phyloP scores from a whole-genome alignment of 139 green algal species.

The Closterium sp. region DNA sequence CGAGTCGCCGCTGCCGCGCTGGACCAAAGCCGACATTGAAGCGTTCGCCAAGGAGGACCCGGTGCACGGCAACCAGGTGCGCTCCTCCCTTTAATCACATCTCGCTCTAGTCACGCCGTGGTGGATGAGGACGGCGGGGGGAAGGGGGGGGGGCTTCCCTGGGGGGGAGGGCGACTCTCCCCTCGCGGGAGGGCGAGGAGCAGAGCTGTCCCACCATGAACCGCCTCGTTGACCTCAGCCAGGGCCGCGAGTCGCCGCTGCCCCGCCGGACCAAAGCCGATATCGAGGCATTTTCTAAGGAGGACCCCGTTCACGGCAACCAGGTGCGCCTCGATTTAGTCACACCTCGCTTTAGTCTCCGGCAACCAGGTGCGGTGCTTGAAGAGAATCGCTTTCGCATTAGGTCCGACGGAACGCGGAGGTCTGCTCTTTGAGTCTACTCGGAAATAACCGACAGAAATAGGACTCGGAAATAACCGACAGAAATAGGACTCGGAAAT shows the following conservation, averaged over 20 bases:
- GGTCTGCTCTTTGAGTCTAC: too few species aligned
- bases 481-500: too few species aligned
- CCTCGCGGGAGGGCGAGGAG: background rate
- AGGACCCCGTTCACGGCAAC: conserved; percentile 5
- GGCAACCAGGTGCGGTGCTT: too few species aligned
- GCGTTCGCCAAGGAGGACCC: conserved; percentile 33
- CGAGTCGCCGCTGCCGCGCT: conserved; percentile 12
- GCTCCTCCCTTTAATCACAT: background rate
- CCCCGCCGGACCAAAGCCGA: conserved; percentile 29
- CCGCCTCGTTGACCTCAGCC: background rate
- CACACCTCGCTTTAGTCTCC: too few species aligned
- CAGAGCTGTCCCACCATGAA: background rate
- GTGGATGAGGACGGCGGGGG: background rate
- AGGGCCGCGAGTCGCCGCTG: background rate
- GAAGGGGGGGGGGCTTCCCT: background rate
- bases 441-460: too few species aligned
- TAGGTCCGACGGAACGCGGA: too few species aligned
- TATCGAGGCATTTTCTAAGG: conserved; percentile 34
- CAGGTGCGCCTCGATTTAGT: too few species aligned
- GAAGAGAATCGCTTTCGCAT: too few species aligned
- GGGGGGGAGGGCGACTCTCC: too few species aligned
- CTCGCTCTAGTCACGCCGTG: background rate
- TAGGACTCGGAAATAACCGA: too few species aligned
- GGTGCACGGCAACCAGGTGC: conserved; percentile 17
- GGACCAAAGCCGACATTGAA: conserved; percentile 32